These are phyloP conservation scores for Colletotrichum chlorophyti DNA, from an alignment of 2,329 filamentous ascomycete species.

Conservation along the genomic window DNA sequence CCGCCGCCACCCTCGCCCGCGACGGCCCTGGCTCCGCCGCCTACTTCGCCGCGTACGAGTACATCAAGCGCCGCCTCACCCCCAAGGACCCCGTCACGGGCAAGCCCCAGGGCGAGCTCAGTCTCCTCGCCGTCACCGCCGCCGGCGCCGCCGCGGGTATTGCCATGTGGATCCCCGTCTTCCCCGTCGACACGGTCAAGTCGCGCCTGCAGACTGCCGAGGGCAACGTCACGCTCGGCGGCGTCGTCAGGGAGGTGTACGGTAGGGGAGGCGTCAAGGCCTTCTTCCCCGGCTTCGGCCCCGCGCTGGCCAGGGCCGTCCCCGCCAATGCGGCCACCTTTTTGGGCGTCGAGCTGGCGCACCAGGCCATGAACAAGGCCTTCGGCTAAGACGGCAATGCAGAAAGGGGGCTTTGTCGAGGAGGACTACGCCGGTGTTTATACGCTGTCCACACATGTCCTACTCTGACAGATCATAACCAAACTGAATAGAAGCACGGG, in stretches of 20 bases:
- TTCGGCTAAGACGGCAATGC: slow-evolving; percentile 53
- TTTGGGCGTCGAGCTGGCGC: slow-evolving; percentile 81
- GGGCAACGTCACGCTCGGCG: slow-evolving; percentile 79
- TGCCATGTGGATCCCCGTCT: slow-evolving; percentile 99
- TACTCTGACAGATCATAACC: not conserved
- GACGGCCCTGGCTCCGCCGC: slow-evolving; percentile 93
- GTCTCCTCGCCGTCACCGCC: slow-evolving; percentile 80
- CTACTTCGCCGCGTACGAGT: slow-evolving; percentile 98
- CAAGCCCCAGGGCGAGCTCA: slow-evolving; percentile 77
- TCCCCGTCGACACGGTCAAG: slow-evolving; percentile 97
- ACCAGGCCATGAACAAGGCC: slow-evolving; percentile 80
- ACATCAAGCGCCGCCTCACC: slow-evolving; percentile 86
- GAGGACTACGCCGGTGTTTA: not conserved
- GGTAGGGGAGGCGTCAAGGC: slow-evolving; percentile 82
- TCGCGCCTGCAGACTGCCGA: slow-evolving; percentile 90
- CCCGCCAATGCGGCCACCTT: slow-evolving; percentile 98
- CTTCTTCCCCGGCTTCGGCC: slow-evolving; percentile 97
- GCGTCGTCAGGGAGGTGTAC: slow-evolving; percentile 85
- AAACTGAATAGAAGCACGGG: not conserved
- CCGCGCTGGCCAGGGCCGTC: slow-evolving; percentile 89
- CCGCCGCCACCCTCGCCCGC: slow-evolving; percentile 87
- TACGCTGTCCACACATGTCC: not conserved
- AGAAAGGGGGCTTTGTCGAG: not conserved
- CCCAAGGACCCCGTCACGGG: slow-evolving; percentile 79
- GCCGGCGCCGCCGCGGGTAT: slow-evolving; percentile 92